A percentile compares a stretch with the other conserved stretches of the same genome.
Evolutionary conservation across 139 green algal genomes (phyloP).

Genomic region (Eudorina sp.): DNA sequence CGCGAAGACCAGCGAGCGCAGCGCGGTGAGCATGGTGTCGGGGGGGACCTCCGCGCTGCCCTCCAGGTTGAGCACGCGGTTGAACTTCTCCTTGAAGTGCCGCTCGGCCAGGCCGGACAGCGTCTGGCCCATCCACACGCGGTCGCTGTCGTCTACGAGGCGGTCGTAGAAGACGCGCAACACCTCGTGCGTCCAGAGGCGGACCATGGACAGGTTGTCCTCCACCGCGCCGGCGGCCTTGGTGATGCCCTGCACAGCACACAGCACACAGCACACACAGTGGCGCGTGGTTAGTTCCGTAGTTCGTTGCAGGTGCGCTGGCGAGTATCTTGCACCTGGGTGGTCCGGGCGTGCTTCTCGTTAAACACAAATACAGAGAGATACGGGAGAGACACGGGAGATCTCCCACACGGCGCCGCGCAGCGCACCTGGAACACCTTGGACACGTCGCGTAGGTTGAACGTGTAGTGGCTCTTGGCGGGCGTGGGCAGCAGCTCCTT

Average conservation of each 20-base stretch:
- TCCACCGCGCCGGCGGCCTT: constrained; percentile 61
- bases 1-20: constrained; percentile 79
- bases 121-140: constrained; percentile 68
- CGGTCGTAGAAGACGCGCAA: constrained; percentile 68
- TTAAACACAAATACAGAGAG: too few relatives aligned
- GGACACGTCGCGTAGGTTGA: constrained; percentile 83
- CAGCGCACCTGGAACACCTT: constrained; percentile 79
- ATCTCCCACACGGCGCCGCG: not conserved
- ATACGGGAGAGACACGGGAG: not conserved
- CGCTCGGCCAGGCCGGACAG: constrained; percentile 67
- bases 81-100: constrained; percentile 84
- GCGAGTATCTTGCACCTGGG: too few relatives aligned
- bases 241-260: constrained; percentile 73
- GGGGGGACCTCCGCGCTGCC: constrained; percentile 50
- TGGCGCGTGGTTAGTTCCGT: too few relatives aligned
- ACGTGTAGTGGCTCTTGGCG: constrained; percentile 85
- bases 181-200: constrained; percentile 83
- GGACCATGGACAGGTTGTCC: constrained; percentile 47
- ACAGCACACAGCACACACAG: too few relatives aligned
- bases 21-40: constrained; percentile 53
- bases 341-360: too few relatives aligned
- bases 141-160: constrained; percentile 72
- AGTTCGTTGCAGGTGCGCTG: too few relatives aligned
- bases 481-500: constrained; percentile 79
- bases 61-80: constrained; percentile 51